Evolutionary conservation across 176 grass and related monocot species (phyloP), one percentile per base, ranked within the genome.

Genomic region (Dactylis glomerata): DNA sequence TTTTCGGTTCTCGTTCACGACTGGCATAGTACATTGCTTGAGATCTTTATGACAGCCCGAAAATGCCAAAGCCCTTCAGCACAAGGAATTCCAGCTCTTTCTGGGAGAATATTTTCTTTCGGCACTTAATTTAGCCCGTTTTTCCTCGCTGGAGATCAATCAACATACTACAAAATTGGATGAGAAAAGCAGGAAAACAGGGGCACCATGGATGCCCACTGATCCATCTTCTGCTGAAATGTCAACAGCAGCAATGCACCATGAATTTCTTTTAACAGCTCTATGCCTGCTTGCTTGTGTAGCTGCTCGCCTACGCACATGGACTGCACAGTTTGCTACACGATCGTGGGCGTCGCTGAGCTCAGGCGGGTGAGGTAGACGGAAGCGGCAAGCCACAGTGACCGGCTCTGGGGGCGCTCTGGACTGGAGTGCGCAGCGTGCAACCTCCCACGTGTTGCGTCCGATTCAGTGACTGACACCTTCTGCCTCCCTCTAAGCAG

Each of bases 371-470:
- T 50, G 15, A 52, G 62, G 16, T n/a, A 68, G 78, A 72, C 80
- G 80, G 80, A 14, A 72, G 66, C 36, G 10, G 33, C 33, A 19
- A 41, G 80, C 0, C 26, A 68, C 78, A 83, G 67, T 82, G 62
- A 7, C 3, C 3, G 20, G 38, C 15, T 78, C 33, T 67, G 82
- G 42, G 56, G 55, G 45, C 28, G 14, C 27, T 15, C 32, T 15
- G 86, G 61, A 19, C 28, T 22, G 79, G 70, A 61, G 81, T 57
- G 78, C 14, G 62, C 61, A 46, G 68, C 78, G 45, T 78, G 83
- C 88, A 57, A 73, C 70, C 36, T 19, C 84, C 79, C 88, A 79
- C 73, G 79, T 86, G 84, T 78, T 57, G 73, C 78, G 27, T 63
- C 64, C 54, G 33, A 69, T 24, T 67, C 78, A 50, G 30, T 46